Percentiles rank a stretch among this genome's conserved stretches.
Conservation (phyloP, 805 yeast genomes). For the Candida schatavii region DNA sequence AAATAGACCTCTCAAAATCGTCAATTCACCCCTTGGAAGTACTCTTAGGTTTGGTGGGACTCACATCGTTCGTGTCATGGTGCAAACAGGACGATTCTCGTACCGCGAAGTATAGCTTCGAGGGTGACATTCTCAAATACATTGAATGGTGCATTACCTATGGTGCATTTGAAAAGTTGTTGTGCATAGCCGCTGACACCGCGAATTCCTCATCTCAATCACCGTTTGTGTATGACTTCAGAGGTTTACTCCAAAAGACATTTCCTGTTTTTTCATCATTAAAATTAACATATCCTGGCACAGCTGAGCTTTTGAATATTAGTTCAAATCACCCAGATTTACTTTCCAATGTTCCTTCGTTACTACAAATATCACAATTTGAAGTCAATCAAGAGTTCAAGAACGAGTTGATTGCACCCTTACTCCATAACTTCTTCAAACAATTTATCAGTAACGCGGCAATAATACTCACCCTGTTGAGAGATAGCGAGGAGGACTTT, state of each 20-base stretch:
- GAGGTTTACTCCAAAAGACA: conserved; percentile 63
- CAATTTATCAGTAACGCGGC: conserved; percentile 63
- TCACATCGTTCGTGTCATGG: conserved; percentile 63
- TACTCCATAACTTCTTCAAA: conserved; percentile 50
- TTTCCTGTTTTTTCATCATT: conserved; percentile 56
- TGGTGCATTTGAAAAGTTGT: conserved; percentile 70
- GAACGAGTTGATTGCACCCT: conserved; percentile 33
- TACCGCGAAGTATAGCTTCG: conserved; percentile 48
- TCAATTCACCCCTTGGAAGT: conserved; percentile 37
- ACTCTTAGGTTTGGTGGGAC: conserved; percentile 46
- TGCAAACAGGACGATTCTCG: conserved; percentile 51
- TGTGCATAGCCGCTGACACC: conserved; percentile 61
- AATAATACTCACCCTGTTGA: conserved; percentile 58
- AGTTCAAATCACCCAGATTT: conserved; percentile 21
- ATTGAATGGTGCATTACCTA: conserved; percentile 55
- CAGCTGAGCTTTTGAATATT: conserved; percentile 25
- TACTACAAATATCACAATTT: conserved; percentile 26
- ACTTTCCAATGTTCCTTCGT: conserved; percentile 23
- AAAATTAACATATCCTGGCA: conserved; percentile 51
- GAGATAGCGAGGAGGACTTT: conserved; percentile 75
- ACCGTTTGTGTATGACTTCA: conserved; percentile 55
- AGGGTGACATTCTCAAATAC: conserved; percentile 54
- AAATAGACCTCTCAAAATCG: conserved; percentile 32
- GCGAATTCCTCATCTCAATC: conserved; percentile 24
- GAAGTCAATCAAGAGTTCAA: conserved; percentile 20